Conservation (phyloP, 148 eudicot species). For the Silene uniflora region DNA sequence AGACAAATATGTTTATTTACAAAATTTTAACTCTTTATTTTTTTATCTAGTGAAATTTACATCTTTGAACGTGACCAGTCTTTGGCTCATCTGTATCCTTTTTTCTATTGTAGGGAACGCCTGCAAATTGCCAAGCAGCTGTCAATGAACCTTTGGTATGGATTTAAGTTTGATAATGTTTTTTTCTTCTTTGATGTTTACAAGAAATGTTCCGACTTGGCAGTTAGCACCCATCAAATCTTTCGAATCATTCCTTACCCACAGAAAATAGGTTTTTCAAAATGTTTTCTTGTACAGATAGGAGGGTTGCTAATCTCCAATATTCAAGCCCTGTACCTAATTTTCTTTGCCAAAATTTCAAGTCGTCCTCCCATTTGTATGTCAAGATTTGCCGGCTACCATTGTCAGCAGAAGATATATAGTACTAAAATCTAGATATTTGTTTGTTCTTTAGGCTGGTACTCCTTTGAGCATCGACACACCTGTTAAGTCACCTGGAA, state of each 20-base stretch:
- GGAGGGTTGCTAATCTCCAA: neutral
- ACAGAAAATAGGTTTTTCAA: neutral
- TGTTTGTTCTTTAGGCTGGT: constrained; percentile 41
- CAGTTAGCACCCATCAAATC: neutral
- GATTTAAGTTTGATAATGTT: neutral
- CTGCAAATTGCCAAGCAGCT: constrained; percentile 30
- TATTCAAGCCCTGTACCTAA: neutral
- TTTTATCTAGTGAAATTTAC: neutral
- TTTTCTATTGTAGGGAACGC: constrained; percentile 33
- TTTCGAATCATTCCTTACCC: neutral
- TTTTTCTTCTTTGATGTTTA: neutral
- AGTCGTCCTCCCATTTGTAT: neutral
- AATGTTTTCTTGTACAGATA: neutral
- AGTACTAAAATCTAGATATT: constrained; percentile 8
- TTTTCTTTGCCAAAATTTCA: too few species aligned
- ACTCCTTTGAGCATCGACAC: constrained; percentile 62
- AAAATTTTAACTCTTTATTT: neutral
- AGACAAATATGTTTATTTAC: neutral
- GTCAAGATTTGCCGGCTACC: neutral
- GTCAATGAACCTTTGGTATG: constrained; percentile 31
- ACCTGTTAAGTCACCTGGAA: constrained; percentile 66
- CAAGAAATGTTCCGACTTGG: neutral
- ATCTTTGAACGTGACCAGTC: neutral
- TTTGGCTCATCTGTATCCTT: constrained; percentile 5
- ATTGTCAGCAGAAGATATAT: too few species aligned